Percentiles rank a stretch among this genome's conserved stretches.
Conservation (phyloP, 2,329 filamentous ascomycete genomes). For the Ophiostoma pallidulum region DNA sequence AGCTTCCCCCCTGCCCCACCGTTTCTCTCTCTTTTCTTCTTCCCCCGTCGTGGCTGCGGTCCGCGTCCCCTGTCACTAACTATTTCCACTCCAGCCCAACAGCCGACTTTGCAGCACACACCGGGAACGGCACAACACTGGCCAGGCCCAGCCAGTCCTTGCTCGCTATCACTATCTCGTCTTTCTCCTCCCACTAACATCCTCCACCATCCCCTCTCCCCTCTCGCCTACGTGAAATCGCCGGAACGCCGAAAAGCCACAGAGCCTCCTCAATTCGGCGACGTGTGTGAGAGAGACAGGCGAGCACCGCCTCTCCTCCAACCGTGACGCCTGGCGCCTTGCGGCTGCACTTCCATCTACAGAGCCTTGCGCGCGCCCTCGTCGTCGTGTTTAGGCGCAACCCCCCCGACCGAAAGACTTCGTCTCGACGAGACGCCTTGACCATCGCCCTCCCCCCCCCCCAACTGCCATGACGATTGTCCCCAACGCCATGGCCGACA, state of each 20-base stretch:
- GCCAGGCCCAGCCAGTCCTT: background rate
- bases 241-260: too few relatives aligned
- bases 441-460: too few relatives aligned
- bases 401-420: too few relatives aligned
- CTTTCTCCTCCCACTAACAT: background rate
- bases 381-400: slow-evolving; percentile 4
- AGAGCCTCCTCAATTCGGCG: too few relatives aligned
- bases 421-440: too few relatives aligned
- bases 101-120: background rate
- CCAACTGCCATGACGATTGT: slow-evolving; percentile 13
- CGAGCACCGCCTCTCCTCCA: background rate
- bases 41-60: background rate
- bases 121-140: background rate
- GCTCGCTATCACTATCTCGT: background rate
- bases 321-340: background rate
- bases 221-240: background rate
- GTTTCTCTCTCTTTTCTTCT: background rate
- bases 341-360: background rate
- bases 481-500: slow-evolving; percentile 21
- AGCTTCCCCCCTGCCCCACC: background rate
- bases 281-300: background rate
- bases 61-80: background rate
- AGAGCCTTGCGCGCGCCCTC: background rate
- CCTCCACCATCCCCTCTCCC: background rate
- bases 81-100: background rate